These are phyloP conservation scores for Colletotrichum kahawae DNA, from an alignment of 2,329 filamentous ascomycete genomes.

Conservation along the genomic window DNA sequence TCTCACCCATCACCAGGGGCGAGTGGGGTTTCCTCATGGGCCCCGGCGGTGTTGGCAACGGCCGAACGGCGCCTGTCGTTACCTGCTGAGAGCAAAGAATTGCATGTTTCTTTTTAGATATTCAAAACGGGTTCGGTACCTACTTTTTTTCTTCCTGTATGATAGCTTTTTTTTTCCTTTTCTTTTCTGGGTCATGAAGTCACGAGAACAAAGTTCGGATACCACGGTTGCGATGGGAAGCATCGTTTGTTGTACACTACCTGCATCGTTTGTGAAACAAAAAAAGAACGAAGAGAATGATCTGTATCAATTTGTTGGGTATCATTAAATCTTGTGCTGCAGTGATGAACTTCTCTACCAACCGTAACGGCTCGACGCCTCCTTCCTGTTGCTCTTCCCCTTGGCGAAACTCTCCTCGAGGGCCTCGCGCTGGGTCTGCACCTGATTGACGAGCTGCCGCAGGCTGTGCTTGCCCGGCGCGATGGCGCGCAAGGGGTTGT, in stretches of 20 bases:
- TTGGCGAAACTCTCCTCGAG: slow-evolving; percentile 91
- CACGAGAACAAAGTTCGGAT: slow-evolving; percentile 5
- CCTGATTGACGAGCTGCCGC: slow-evolving; percentile 84
- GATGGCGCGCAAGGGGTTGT: slow-evolving; percentile 84
- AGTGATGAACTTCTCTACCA: slow-evolving; percentile 55
- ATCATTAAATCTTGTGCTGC: not conserved
- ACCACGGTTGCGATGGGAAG: not conserved
- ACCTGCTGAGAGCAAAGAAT: slow-evolving; percentile 45
- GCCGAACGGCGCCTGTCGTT: slow-evolving; percentile 55
- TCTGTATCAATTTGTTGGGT: slow-evolving; percentile 3
- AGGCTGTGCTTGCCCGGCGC: slow-evolving; percentile 89
- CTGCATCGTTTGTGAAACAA: not conserved
- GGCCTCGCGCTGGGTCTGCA: slow-evolving; percentile 81
- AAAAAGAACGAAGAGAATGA: not conserved
- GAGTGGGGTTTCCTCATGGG: slow-evolving; percentile 68
- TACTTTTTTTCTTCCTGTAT: not conserved
- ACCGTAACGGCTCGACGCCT: slow-evolving; percentile 83
- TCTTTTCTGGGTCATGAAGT: not conserved
- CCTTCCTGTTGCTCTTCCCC: slow-evolving; percentile 78
- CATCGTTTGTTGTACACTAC: slow-evolving; percentile 14
- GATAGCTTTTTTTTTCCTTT: not conserved
- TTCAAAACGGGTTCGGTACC: not conserved
- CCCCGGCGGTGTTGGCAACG: slow-evolving; percentile 47
- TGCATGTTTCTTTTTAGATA: not conserved
- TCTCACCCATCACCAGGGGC: slow-evolving; percentile 65